Evolutionary conservation across 2,329 filamentous ascomycete species (phyloP), one percentile per base, ranked within the genome.

Genomic region (Trichophyton verrucosum): DNA sequence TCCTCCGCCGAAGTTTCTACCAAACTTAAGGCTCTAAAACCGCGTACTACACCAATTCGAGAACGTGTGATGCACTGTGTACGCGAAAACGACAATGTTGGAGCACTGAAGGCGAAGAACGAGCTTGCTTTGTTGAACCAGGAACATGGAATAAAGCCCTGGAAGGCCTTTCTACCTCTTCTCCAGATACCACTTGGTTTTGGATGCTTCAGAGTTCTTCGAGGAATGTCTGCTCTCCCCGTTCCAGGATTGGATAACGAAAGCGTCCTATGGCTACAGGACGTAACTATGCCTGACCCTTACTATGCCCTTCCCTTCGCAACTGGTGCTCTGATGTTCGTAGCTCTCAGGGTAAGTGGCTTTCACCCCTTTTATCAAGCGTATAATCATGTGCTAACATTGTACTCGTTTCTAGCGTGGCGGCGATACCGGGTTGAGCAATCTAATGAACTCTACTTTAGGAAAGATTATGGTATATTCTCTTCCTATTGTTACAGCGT

Each of bases 231-330:
- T 1, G 73, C 78, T 22, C 76, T 97, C 56, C 92, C 92, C 3
- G 89, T 96, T 3, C 92, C 92, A 0, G 86, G 84, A 0, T 73
- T 97, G 65, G 82, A 88, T 67, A 77, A 75, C 0, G 88, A 88
- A 36, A 86, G 88, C 2, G 75, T 85, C 40, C 75, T 85, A 46
- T 99, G 94, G 94, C 82, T 97, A 66, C 75, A 77, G 1, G 88
- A 97, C 72, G 74, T 99, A 64, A 86, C 89, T 0, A 70, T 84
- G 22, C 73, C 82, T 1, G 94, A 99, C 73, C 92, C 94, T 0
- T 86, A 80, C 68, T 92, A 83, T 66, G 72, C 94, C 46, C 76
- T 97, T 36, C 94, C 94, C 1, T 64, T 83, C 2, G 61, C 80
- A 1, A 83, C 85, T 2, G 80, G 84, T 1, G 72, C 70, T 6